phyloP scores from a whole-genome alignment of 805 yeast genomes.

The Metschnikowia matae region DNA sequence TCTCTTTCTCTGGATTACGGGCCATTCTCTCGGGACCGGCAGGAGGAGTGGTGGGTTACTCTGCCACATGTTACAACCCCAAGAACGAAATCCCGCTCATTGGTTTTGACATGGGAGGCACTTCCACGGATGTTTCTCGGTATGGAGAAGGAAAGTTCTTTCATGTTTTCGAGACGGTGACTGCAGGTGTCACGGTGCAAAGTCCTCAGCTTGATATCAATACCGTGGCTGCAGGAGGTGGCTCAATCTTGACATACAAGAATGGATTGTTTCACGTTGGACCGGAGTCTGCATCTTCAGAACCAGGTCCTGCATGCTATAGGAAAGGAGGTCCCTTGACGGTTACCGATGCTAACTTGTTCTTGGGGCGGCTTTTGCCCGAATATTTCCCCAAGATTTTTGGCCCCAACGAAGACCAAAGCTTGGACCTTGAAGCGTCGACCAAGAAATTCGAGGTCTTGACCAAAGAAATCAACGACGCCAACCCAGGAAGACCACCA shows the following conservation, averaged over 20 bases:
- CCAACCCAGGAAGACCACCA: conserved; percentile 10
- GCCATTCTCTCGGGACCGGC: conserved; percentile 96
- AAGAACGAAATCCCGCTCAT: conserved; percentile 51
- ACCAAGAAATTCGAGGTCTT: conserved; percentile 11
- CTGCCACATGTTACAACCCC: conserved; percentile 63
- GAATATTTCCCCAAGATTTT: conserved; percentile 19
- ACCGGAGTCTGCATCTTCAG: conserved; percentile 18
- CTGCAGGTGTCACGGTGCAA: conserved; percentile 41
- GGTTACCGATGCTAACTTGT: conserved; percentile 20
- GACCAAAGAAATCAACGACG: conserved; percentile 13
- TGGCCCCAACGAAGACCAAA: conserved; percentile 15
- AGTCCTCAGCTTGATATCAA: conserved; percentile 43
- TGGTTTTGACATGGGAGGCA: conserved; percentile 45
- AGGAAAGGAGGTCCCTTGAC: conserved; percentile 21
- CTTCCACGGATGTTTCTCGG: conserved; percentile 44
- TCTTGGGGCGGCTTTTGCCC: conserved; percentile 17
- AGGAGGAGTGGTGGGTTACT: conserved; percentile 94
- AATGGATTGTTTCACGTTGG: conserved; percentile 20
- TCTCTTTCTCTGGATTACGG: conserved; percentile 76
- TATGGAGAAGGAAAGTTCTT: conserved; percentile 36
- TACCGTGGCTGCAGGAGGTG: conserved; percentile 49
- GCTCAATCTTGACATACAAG: conserved; percentile 28
- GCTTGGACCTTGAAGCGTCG: conserved; percentile 14
- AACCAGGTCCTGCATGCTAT: conserved; percentile 22
- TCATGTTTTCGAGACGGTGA: conserved; percentile 44